Base-by-base conservation (phyloP, 352 stramenopile genomes). In the Globisporangium echinulatum region DNA sequence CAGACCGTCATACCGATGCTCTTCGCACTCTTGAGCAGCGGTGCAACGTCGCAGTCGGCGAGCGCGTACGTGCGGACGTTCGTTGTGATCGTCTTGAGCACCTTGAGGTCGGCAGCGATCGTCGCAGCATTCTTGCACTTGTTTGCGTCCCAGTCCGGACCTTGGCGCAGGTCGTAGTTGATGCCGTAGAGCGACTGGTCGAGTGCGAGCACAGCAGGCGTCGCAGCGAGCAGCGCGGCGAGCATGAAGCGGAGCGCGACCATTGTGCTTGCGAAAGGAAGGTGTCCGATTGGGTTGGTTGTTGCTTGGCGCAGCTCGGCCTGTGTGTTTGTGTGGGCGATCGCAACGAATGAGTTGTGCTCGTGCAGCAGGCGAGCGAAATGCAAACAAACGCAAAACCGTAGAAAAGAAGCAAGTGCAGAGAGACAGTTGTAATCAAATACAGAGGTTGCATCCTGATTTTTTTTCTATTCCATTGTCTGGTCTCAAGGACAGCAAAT, bases 1-100 rank as follows among this genome's bases (percentile, higher is more conserved):
- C 82, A 92, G 52, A 92, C 82, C 0, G 80, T 92, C 40, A 94
- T 56, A 36, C 68, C 75, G 39, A 85, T 55, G 10, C 77, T 61
- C 72, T 94, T 94, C 62, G 85, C 85, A 15, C 61, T 67, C 38
- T 52, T 85, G 40, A 94, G 74, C 67, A 94, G 82, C 17, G 71
- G 74, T 46, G 75, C 51, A 48, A 89, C 81, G 59, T 92, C 74
- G 71, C 85, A 94, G 63, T 92, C 85, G 52, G 70, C 71, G 14
- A 94, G 70, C 64, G 74, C 79, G 71, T 92, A 94, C 46, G 79
- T 92, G 74, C 84, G 84, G 66, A 94, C 80, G 59, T 85, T 85
- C 59, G 70, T 79, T 56, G 82, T 86, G 63, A 91, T 67, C 52
- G 64, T 66, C 68, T 66, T 79, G 48, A 94, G 70, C 33, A 74